Conservation (phyloP, 306 rosid genomes). For the Clitoria ternatea region DNA sequence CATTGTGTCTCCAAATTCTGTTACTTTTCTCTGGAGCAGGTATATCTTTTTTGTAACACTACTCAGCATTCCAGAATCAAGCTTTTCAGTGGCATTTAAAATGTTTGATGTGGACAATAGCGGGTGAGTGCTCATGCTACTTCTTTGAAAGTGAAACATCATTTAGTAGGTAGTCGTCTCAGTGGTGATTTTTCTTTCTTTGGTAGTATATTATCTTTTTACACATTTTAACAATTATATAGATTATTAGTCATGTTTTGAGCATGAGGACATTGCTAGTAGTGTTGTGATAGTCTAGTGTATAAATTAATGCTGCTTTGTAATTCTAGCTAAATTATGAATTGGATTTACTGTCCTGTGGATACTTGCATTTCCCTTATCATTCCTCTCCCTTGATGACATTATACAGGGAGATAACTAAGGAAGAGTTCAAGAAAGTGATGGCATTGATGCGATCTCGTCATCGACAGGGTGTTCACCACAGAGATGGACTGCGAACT, state of each 20-base stretch:
- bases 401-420: conserved; percentile 58
- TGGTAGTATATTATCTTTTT: neutral
- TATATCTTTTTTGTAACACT: conserved; percentile 84
- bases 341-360: neutral
- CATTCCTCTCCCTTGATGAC: neutral
- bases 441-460: conserved; percentile 89
- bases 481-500: conserved; percentile 61
- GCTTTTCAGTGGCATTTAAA: conserved; percentile 71
- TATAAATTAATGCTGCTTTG: neutral
- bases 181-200: conserved; percentile 11
- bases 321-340: conserved; percentile 13
- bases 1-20: neutral
- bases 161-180: neutral
- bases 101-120: conserved; percentile 70
- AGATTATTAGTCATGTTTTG: neutral
- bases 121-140: conserved; percentile 52
- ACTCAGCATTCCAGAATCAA: conserved; percentile 86
- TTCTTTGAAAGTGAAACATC: conserved; percentile 8
- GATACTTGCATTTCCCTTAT: conserved; percentile 8
- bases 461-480: conserved; percentile 70
- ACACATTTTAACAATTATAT: neutral
- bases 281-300: neutral
- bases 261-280: neutral
- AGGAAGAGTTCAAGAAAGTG: conserved; percentile 91
- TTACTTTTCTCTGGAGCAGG: conserved; percentile 43